phyloP scores from a whole-genome alignment of 768 basidiomycete species.

The Rhodocollybia butyracea region DNA sequence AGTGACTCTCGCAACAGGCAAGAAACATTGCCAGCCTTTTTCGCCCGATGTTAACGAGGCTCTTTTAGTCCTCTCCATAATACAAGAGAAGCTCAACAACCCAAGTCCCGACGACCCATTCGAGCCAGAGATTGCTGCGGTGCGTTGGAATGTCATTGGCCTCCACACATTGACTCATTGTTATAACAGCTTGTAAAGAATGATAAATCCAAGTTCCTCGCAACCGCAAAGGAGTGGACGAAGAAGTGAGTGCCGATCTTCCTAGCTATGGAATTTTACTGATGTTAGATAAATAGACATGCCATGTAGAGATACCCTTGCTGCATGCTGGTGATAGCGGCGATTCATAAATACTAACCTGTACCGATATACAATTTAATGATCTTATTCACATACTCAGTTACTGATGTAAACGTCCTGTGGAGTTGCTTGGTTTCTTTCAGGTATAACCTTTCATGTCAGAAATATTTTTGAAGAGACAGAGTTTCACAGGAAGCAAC shows the following conservation, averaged over 20 bases:
- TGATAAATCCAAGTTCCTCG: slow-evolving; percentile 69
- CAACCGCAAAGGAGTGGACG: slow-evolving; percentile 79
- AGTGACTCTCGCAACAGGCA: slow-evolving; percentile 68
- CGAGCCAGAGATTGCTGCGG: slow-evolving; percentile 82
- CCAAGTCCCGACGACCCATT: slow-evolving; percentile 88
- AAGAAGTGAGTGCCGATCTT: slow-evolving; percentile 59
- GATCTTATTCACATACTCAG: too few relatives aligned
- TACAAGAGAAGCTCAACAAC: slow-evolving; percentile 86
- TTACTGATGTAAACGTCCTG: too few relatives aligned
- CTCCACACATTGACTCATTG: slow-evolving; percentile 2
- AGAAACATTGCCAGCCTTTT: slow-evolving; percentile 10
- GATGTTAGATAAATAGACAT: background rate
- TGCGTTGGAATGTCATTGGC: slow-evolving; percentile 32
- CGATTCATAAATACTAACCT: too few relatives aligned
- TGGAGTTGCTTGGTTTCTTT: too few relatives aligned
- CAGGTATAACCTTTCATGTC: too few relatives aligned
- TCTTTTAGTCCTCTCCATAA: slow-evolving; percentile 60
- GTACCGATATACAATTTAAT: too few relatives aligned
- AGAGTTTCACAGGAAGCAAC: too few relatives aligned
- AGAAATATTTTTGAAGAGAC: too few relatives aligned
- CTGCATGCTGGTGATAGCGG: too few relatives aligned
- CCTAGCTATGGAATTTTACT: background rate
- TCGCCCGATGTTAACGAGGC: background rate
- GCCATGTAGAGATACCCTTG: background rate
- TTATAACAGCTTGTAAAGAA: slow-evolving; percentile 73